These are phyloP conservation scores for Pseudogymnoascus verrucosus DNA, from an alignment of 2,329 filamentous ascomycete species.

Conservation along the genomic window DNA sequence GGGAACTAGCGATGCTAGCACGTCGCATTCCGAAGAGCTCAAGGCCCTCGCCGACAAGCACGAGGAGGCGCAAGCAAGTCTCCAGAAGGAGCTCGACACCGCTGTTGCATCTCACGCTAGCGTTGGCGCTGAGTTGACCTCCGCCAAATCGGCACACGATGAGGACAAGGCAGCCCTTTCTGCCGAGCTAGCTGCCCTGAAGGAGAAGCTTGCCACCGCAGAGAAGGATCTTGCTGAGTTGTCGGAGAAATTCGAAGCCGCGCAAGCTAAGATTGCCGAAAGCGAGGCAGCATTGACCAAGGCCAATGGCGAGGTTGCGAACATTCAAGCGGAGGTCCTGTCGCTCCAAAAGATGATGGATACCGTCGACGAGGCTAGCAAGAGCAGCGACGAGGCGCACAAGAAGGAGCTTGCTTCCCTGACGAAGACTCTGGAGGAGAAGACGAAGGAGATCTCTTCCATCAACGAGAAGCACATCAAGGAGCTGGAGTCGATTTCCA, in stretches of 20 bases:
- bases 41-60: conserved; percentile 44
- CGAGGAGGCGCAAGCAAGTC: conserved; percentile 37
- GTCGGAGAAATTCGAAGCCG: conserved; percentile 27
- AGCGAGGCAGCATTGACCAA: conserved; percentile 37
- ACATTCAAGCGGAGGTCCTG: conserved; percentile 37
- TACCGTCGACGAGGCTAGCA: conserved; percentile 36
- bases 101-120: conserved; percentile 38
- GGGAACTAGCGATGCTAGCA: conserved; percentile 36
- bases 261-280: conserved; percentile 36
- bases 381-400: conserved; percentile 25
- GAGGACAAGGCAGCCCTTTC: background rate
- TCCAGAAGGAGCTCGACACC: conserved; percentile 49
- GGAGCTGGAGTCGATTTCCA: conserved; percentile 49
- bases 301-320: conserved; percentile 23
- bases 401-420: conserved; percentile 24
- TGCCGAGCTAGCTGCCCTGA: conserved; percentile 42
- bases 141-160: background rate
- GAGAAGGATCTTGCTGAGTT: conserved; percentile 32
- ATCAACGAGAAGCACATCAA: conserved; percentile 49
- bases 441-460: conserved; percentile 31
- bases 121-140: conserved; percentile 45
- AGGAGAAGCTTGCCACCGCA: conserved; percentile 36
- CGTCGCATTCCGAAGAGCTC: conserved; percentile 40
- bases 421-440: conserved; percentile 24
- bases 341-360: conserved; percentile 43